A percentile compares a stretch with the other conserved stretches of the same genome.
phyloP scores from a whole-genome alignment of 371 early-diverging fungal species.

The Coemansia sp. region DNA sequence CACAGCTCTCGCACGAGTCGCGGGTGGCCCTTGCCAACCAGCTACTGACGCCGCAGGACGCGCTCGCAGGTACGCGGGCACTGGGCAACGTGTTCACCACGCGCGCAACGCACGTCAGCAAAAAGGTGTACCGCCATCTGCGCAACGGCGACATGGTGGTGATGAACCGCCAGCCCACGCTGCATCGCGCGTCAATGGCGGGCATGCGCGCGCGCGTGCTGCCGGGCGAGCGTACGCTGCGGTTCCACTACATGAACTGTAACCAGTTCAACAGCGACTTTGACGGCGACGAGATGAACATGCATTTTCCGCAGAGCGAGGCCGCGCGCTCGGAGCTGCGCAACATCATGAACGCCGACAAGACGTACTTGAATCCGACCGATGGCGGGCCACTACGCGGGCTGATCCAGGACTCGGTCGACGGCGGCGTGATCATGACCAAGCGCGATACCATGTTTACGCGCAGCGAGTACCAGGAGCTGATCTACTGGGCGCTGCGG shows the following conservation, averaged over 20 bases:
- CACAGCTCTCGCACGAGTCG: slow-evolving; percentile 77
- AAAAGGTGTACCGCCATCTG: slow-evolving; percentile 97
- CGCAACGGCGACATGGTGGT: slow-evolving; percentile 97
- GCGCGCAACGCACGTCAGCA: slow-evolving; percentile 74
- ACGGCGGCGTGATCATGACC: slow-evolving; percentile 94
- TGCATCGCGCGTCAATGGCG: slow-evolving; percentile 99
- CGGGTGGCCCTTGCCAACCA: slow-evolving; percentile 96
- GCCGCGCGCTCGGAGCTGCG: slow-evolving; percentile 95
- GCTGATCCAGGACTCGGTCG: slow-evolving; percentile 99
- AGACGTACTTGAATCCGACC: slow-evolving; percentile 98
- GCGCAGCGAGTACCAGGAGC: slow-evolving; percentile 89
- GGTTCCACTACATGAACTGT: slow-evolving; percentile 99
- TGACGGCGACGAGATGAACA: slow-evolving; percentile 99
- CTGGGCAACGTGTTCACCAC: slow-evolving; percentile 48
- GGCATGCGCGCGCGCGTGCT: slow-evolving; percentile 97
- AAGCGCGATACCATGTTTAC: slow-evolving; percentile 88
- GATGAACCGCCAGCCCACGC: slow-evolving; percentile 99
- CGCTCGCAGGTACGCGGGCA: slow-evolving; percentile 26
- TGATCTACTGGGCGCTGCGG: slow-evolving; percentile 84
- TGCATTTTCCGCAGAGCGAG: slow-evolving; percentile 99
- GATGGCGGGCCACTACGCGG: slow-evolving; percentile 99
- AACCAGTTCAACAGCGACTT: slow-evolving; percentile 99
- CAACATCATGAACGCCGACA: slow-evolving; percentile 93
- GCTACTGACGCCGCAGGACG: slow-evolving; percentile 82
- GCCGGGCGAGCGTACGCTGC: slow-evolving; percentile 97